Evolutionary conservation across 306 rosid genomes (phyloP), one percentile per base, ranked within the genome.

Genomic region (Vigna trinervia): DNA sequence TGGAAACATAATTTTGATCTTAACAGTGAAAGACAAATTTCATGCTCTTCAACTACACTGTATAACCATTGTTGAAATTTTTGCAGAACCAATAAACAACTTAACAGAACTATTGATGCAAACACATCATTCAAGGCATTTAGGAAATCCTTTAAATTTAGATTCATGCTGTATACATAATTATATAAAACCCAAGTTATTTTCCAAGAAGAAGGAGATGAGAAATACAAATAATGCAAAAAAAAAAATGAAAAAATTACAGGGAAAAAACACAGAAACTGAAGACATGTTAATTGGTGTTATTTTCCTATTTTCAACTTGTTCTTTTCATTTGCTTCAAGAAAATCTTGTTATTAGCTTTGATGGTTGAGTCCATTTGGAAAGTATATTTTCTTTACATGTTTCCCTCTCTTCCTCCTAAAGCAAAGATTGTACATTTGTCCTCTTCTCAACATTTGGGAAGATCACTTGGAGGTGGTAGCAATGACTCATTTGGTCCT

Each of bases 401-500:
- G 52, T 39, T 17, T 34, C 11, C 34, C 43, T 23, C 43, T 43
- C 64, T 79, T 70, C n/a, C 22, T 64, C 43, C 14, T 34, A 32
- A 38, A 50, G 57, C 41, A 56, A 48, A 69, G 30, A 52, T 43
- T 73, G 43, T 13, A 19, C 8, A 53, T 34, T 53, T 1, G 41
- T 46, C 5, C 51, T 20, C 69, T 69, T 63, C 22, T 82, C 52
- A 93, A 73, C 98, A 91, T 83, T 87, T 79, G 43, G 98, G 97
- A 69, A 89, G 82, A 61, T 91, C 97, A 60, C 63, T 66, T 34
- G 97, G 96, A 57, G 94, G 97, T 38, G 97, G 97, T 36, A 89
- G 59, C 71, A 92, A 28, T 74, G 94, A 87, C 67, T 92, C 88
- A 57, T 86, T 83, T 43, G 92, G 90, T 50, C 94, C 96, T 79